Conservation (phyloP, 1,139 yeast genomes). For the Candida tropicalis region DNA sequence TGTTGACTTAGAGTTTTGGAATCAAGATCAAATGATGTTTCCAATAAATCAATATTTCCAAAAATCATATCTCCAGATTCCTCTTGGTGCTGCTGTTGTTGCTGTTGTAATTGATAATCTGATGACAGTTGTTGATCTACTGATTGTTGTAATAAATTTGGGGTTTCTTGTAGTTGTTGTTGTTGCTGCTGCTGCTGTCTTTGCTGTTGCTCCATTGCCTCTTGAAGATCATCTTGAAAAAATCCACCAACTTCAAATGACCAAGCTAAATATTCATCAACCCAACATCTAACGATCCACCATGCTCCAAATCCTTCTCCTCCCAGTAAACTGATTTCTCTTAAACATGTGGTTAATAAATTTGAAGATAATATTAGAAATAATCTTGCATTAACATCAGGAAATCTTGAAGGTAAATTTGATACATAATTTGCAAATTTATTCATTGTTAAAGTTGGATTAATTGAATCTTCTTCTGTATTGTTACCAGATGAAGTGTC, state of each 20-base stretch:
- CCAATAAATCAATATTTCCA: constrained; percentile 32
- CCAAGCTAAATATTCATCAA: constrained; percentile 74
- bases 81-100: not conserved
- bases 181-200: not conserved
- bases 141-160: too few relatives aligned
- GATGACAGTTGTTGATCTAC: constrained; percentile 7
- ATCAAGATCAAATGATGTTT: constrained; percentile 22
- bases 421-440: constrained; percentile 29
- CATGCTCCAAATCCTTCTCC: constrained; percentile 72
- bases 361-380: constrained; percentile 59
- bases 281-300: constrained; percentile 82
- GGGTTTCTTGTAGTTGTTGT: constrained; percentile 2
- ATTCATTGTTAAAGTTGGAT: constrained; percentile 12
- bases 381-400: constrained; percentile 55
- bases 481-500: not conserved
- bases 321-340: constrained; percentile 62
- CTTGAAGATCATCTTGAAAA: constrained; percentile 36
- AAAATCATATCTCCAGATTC: constrained; percentile 9
- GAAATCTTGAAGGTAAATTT: constrained; percentile 50
- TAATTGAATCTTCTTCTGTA: constrained; percentile 13
- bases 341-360: constrained; percentile 61
- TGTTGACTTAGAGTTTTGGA: constrained; percentile 10
- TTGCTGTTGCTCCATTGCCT: not conserved
- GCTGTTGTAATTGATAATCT: not conserved
- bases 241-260: constrained; percentile 72